These are phyloP conservation scores for Sungouiella thailandica DNA, from an alignment of 805 yeast genomes.

Conservation along the genomic window DNA sequence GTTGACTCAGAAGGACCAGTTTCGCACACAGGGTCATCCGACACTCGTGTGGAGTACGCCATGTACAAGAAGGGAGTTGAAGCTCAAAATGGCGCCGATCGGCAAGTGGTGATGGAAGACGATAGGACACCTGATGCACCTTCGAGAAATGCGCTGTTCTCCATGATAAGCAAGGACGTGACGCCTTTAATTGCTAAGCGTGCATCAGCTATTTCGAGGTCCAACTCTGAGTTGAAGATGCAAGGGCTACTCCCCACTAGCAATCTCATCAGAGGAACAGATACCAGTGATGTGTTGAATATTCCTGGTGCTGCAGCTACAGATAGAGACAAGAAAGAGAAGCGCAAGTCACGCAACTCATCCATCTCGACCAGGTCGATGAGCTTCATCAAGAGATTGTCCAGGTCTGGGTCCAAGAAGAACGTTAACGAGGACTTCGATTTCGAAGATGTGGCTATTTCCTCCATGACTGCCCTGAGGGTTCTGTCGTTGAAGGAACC, in stretches of 20 bases:
- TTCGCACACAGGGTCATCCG: too few relatives aligned
- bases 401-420: conserved; percentile 15
- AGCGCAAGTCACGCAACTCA: conserved; percentile 19
- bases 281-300: neutral
- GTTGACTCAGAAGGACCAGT: too few relatives aligned
- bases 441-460: neutral
- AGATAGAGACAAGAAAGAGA: conserved; percentile 8
- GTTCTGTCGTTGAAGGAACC: conserved; percentile 1
- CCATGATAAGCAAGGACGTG: too few relatives aligned
- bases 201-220: conserved; percentile 9
- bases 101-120: too few relatives aligned
- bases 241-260: conserved; percentile 12
- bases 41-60: too few relatives aligned
- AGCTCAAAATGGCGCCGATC: too few relatives aligned
- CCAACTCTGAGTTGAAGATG: conserved; percentile 12
- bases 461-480: neutral
- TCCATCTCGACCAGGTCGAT: conserved; percentile 26
- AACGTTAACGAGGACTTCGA: conserved; percentile 1
- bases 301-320: too few relatives aligned
- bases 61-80: too few relatives aligned
- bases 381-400: conserved; percentile 30
- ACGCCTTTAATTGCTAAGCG: neutral
- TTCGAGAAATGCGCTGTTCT: too few relatives aligned
- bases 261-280: conserved; percentile 7
- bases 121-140: too few relatives aligned